phyloP scores from a whole-genome alignment of 1,284 basidiomycete genomes.

The Sutorius eximius region DNA sequence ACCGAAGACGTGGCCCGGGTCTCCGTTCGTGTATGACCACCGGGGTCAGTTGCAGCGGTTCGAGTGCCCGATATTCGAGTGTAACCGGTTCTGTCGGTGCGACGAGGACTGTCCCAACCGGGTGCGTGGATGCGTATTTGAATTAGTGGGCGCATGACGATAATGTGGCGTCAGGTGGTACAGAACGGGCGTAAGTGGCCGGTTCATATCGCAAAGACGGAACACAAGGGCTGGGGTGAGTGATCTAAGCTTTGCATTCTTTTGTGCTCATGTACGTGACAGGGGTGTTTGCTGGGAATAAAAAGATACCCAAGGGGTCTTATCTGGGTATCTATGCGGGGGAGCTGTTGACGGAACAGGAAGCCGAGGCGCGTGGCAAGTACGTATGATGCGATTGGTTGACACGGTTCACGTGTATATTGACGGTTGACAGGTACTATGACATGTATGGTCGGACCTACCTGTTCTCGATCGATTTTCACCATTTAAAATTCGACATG shows the following conservation, averaged over 20 bases:
- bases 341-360: constrained; percentile 71
- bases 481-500: constrained; percentile 50
- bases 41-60: constrained; percentile 52
- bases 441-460: constrained; percentile 80
- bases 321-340: constrained; percentile 87
- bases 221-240: constrained; percentile 79
- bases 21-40: constrained; percentile 62
- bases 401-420: not conserved
- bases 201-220: constrained; percentile 68
- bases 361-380: constrained; percentile 67
- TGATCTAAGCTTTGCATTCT: not conserved
- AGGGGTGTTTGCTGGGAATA: constrained; percentile 70
- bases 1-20: constrained; percentile 27
- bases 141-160: not conserved
- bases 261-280: constrained; percentile 13
- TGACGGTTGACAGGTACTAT: constrained; percentile 56
- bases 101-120: constrained; percentile 79
- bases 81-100: constrained; percentile 81
- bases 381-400: constrained; percentile 36
- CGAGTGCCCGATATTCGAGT: constrained; percentile 80
- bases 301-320: constrained; percentile 63
- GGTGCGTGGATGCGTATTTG: constrained; percentile 41
- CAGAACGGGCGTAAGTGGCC: constrained; percentile 71
- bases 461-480: constrained; percentile 80
- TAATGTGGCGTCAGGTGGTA: constrained; percentile 59